Percentiles rank a stretch among this genome's conserved stretches.
These are phyloP conservation scores for Coffea eugenioides DNA, from an alignment of 257 asterid species.

Conservation along the genomic window DNA sequence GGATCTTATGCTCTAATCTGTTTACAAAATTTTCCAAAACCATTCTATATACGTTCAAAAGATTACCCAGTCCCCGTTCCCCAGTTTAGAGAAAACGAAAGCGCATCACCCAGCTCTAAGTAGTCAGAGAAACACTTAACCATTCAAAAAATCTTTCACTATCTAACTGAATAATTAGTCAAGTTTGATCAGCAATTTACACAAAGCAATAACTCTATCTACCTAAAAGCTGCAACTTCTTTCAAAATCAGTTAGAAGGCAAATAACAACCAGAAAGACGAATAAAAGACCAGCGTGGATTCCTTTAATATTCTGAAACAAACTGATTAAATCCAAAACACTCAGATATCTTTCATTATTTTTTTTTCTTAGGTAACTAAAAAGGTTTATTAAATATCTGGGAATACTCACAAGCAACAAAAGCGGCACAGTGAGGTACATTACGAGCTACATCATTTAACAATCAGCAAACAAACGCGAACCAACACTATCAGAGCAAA, in stretches of 20 bases:
- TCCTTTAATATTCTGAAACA: background rate
- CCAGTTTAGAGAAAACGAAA: background rate
- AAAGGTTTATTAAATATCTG: too few relatives aligned
- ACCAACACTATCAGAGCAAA: too few relatives aligned
- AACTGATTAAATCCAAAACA: background rate
- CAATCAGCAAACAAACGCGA: too few relatives aligned
- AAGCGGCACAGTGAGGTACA: too few relatives aligned
- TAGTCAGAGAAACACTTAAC: background rate
- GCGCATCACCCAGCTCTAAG: background rate
- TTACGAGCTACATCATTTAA: too few relatives aligned
- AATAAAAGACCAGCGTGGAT: background rate
- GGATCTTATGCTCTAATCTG: background rate
- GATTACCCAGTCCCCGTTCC: background rate
- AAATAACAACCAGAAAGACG: background rate
- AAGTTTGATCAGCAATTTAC: too few relatives aligned
- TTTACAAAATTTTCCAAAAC: background rate
- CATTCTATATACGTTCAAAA: background rate
- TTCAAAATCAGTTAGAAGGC: background rate
- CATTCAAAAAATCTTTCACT: background rate
- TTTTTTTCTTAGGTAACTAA: too few relatives aligned
- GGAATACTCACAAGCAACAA: too few relatives aligned
- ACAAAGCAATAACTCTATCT: background rate
- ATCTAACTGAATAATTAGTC: too few relatives aligned
- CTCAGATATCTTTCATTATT: too few relatives aligned
- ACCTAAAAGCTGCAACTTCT: background rate